Conservation (phyloP, 306 rosid species). For the Cyclanthera cordifolia region DNA sequence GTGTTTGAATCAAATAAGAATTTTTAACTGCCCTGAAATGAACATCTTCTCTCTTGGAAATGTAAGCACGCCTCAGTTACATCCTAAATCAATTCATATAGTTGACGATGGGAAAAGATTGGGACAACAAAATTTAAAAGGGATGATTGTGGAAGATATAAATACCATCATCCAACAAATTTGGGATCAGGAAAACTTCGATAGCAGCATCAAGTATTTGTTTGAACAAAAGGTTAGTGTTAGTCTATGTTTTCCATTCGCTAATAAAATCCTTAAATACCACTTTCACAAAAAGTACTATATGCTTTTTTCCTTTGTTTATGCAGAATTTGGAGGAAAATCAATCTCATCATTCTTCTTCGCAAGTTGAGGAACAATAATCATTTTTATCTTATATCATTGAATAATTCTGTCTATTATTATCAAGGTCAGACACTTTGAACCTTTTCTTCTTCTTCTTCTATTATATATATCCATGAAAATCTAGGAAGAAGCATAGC, state of each 20-base stretch:
- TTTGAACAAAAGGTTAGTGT: not conserved
- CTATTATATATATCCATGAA: no score
- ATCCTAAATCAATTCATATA: no score
- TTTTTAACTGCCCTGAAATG: not conserved
- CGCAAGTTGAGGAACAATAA: not conserved
- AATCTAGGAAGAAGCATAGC: no score
- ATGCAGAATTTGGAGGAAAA: not conserved
- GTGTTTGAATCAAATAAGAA: not conserved
- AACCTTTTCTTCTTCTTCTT: no score
- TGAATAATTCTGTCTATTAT: no score
- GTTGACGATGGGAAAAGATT: no score
- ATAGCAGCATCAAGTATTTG: not conserved
- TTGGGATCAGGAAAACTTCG: not conserved
- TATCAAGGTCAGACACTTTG: no score
- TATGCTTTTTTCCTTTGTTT: not conserved
- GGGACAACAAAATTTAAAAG: not conserved
- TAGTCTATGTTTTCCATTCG: no score
- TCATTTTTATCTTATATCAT: no score
- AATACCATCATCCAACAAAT: not conserved
- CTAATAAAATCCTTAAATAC: no score
- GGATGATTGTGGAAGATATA: not conserved
- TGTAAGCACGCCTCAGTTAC: not conserved
- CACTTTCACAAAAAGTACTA: no score
- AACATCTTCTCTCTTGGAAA: not conserved
- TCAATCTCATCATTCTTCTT: not conserved